Percentiles rank a stretch among this genome's conserved stretches.
phyloP scores from a whole-genome alignment of 345 rosid genomes.

The Dipteronia sinensis region DNA sequence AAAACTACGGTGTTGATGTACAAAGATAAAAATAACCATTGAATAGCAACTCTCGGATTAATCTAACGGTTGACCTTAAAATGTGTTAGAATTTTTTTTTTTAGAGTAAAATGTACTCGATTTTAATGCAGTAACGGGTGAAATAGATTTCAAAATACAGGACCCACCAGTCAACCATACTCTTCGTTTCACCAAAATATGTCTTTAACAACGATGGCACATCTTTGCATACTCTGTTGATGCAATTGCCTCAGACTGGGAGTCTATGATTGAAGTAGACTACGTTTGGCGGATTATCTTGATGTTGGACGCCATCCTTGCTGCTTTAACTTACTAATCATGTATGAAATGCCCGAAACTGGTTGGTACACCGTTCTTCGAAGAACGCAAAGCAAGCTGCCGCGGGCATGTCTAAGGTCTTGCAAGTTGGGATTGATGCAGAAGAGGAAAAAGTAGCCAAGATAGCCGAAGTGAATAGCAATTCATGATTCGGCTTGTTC shows the following conservation, averaged over 20 bases:
- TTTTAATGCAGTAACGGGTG: too few species aligned
- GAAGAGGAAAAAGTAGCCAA: constrained; percentile 34
- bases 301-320: constrained; percentile 41
- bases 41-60: too few species aligned
- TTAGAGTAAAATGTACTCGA: too few species aligned
- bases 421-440: constrained; percentile 38
- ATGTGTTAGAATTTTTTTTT: too few species aligned
- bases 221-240: constrained; percentile 4
- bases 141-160: too few species aligned
- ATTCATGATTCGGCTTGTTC: constrained; percentile 35
- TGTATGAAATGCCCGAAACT: constrained; percentile 49
- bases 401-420: constrained; percentile 48
- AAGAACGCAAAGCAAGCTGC: constrained; percentile 53
- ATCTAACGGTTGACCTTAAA: too few species aligned
- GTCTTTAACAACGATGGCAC: too few species aligned
- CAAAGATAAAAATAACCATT: too few species aligned
- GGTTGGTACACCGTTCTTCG: constrained; percentile 48
- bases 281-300: constrained; percentile 45
- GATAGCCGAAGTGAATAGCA: neutral
- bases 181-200: too few species aligned
- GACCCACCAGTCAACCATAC: too few species aligned
- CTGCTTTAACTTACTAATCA: constrained; percentile 40
- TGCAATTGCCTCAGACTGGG: constrained; percentile 7
- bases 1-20: too few species aligned
- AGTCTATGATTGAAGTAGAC: constrained; percentile 37